A percentile compares a stretch with the other conserved stretches of the same genome.
These are phyloP conservation scores for Dorcoceras hygrometricum DNA, from an alignment of 257 asterid genomes.

Conservation along the genomic window DNA sequence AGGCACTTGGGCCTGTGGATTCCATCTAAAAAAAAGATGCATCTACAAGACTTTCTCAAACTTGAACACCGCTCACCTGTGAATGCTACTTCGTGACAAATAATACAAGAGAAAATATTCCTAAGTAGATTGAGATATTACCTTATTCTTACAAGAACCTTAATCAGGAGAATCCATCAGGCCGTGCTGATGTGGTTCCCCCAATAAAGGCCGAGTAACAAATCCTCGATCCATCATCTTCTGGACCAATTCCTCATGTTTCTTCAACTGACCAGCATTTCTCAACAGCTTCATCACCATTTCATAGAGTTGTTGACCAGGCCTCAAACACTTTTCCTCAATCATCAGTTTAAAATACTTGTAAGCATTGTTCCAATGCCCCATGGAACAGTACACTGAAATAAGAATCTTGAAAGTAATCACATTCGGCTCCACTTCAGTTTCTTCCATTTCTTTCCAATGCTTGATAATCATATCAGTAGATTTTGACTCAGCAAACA, in stretches of 20 bases:
- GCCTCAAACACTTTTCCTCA: slow-evolving; percentile 71
- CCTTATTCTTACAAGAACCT: not conserved
- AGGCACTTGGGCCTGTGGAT: no score
- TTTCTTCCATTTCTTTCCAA: slow-evolving; percentile 77
- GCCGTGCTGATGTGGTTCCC: not conserved
- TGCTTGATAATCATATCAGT: slow-evolving; percentile 85
- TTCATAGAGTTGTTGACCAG: slow-evolving; percentile 53
- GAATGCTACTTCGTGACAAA: no score
- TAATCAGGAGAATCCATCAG: not conserved
- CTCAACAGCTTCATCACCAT: slow-evolving; percentile 74
- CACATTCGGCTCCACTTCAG: slow-evolving; percentile 75
- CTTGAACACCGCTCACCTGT: no score
- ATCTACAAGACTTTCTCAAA: not conserved
- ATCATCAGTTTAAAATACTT: slow-evolving; percentile 72
- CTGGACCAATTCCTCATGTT: slow-evolving; percentile 77
- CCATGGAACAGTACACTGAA: slow-evolving; percentile 68
- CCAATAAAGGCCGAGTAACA: slow-evolving; percentile 42
- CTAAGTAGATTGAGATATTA: no score
- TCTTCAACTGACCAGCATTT: slow-evolving; percentile 83
- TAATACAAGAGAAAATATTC: no score
- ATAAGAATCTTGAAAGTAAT: slow-evolving; percentile 67
- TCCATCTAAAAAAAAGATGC: no score
- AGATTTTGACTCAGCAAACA: slow-evolving; percentile 73
- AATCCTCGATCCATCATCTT: slow-evolving; percentile 79
- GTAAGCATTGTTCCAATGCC: slow-evolving; percentile 90